Base-by-base conservation (phyloP, 306 rosid genomes). In the Benincasa hispida region DNA sequence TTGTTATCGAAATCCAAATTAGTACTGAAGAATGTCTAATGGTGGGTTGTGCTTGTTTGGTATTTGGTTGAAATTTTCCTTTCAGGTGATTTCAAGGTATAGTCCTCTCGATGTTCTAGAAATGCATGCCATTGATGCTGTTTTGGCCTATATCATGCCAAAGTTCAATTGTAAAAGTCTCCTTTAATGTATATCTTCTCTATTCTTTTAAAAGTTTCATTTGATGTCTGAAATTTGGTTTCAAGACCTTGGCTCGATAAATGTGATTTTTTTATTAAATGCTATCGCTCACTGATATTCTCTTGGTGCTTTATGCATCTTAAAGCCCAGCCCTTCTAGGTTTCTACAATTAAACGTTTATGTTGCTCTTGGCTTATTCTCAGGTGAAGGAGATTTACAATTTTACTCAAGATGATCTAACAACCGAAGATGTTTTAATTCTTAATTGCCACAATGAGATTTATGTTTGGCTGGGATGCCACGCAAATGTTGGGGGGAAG, bases 311-410 rank as follows among this genome's bases (percentile, higher is more conserved):
- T 42, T 69, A 50, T 69, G 75, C 75, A 69, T 45, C 22, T 45
- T 14, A 47, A 21, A 35, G 14, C 10, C 15, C 12, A 10, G 51
- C 45, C 30, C 28, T 37, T 66, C 75, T 42, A 14, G 21, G 10
- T 67, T 45, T 67, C 21, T 22, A 1, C 37, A 45, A 69, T 47
- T 5, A 69, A 45, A 24, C 53, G 39, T 35, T 10, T 55, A 12
- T 58, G 48, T 25, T 81, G 78, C 37, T 65, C 80, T 79, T 78
- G 54, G 79, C 34, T 45, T 56, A 68, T 68, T 83, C 80, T 83
- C 96, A 93, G 98, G 92, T 86, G 86, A 92, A 89, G 82, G 98
- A 93, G 89, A 81, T 91, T 76, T 91, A 87, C 94, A 93, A 87
- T 76, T 91, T 90, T 75, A 77, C 97, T 19, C 98, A 91, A 89